phyloP scores from a whole-genome alignment of 2,329 filamentous ascomycete genomes.

The Boeremia exigua region DNA sequence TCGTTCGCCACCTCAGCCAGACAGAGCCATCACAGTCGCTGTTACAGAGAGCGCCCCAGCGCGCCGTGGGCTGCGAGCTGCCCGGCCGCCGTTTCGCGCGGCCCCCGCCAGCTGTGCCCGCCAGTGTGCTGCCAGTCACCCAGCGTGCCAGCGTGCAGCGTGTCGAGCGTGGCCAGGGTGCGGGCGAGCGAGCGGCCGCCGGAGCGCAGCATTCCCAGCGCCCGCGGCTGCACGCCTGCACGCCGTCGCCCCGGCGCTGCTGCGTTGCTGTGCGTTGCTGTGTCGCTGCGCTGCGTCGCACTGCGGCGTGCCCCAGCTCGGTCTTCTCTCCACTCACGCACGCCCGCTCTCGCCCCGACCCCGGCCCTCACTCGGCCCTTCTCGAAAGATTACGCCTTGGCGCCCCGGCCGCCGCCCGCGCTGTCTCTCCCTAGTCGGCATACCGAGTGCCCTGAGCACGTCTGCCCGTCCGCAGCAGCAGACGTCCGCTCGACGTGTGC shows the following conservation, averaged over 20 bases:
- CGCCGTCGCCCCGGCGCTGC: too few species aligned
- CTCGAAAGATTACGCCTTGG: slow-evolving; percentile 18
- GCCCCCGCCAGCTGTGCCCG: too few species aligned
- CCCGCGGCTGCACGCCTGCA: not conserved
- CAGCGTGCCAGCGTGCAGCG: too few species aligned
- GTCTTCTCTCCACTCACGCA: slow-evolving; percentile 14
- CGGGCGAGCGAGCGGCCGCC: too few species aligned
- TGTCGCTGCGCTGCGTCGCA: slow-evolving; percentile 7
- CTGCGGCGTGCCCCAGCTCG: slow-evolving; percentile 17
- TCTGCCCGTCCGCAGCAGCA: not conserved
- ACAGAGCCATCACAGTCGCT: slow-evolving; percentile 17
- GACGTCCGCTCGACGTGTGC: not conserved
- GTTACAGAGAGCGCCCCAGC: slow-evolving; percentile 17
- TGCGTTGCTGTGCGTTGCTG: too few species aligned
- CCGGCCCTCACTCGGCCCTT: slow-evolving; percentile 19
- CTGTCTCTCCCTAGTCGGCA: slow-evolving; percentile 17
- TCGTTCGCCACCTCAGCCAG: slow-evolving; percentile 17
- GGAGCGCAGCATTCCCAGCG: not conserved
- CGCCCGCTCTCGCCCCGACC: slow-evolving; percentile 19
- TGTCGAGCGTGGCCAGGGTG: too few species aligned
- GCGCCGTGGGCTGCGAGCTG: not conserved
- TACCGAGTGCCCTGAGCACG: not conserved
- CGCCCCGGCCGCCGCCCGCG: not conserved
- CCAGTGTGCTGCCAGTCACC: too few species aligned
- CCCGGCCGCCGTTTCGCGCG: slow-evolving; percentile 5